These are phyloP conservation scores for Plasmodium knowlesi DNA, from an alignment of 169 alveolate species.

Conservation along the genomic window DNA sequence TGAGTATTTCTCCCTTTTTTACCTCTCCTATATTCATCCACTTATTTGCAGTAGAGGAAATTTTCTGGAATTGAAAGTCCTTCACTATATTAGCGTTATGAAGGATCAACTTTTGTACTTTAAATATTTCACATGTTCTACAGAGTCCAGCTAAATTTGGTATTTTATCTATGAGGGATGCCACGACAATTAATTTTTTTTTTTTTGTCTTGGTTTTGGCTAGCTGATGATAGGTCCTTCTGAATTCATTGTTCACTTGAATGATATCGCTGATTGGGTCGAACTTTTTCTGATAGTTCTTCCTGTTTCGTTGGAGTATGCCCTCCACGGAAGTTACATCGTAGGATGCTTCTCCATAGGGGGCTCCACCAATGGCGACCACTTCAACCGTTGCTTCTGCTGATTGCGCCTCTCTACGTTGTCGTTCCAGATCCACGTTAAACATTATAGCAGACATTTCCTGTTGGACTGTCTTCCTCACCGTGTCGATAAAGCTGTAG, in stretches of 20 bases:
- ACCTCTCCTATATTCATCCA: slow-evolving; percentile 92
- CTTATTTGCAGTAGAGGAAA: slow-evolving; percentile 92
- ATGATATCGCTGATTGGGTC: slow-evolving; percentile 50
- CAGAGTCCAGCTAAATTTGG: slow-evolving; percentile 94
- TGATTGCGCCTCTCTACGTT: background rate
- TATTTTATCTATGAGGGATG: slow-evolving; percentile 89
- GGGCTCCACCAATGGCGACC: background rate
- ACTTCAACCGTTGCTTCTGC: too few relatives aligned
- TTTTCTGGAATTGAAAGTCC: slow-evolving; percentile 85
- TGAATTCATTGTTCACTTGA: slow-evolving; percentile 17
- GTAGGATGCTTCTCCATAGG: background rate
- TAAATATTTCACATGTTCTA: slow-evolving; percentile 92
- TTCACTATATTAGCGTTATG: slow-evolving; percentile 78
- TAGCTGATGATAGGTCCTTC: slow-evolving; percentile 20
- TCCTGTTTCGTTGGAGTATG: background rate
- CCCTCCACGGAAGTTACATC: background rate
- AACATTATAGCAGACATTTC: slow-evolving; percentile 38
- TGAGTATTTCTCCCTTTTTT: slow-evolving; percentile 76
- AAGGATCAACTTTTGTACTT: slow-evolving; percentile 80
- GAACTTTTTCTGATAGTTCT: slow-evolving; percentile 76
- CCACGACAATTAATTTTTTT: slow-evolving; percentile 89
- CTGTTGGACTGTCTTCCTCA: slow-evolving; percentile 35
- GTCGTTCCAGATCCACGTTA: slow-evolving; percentile 27
- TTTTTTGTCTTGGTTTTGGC: slow-evolving; percentile 73
- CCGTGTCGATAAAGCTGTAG: slow-evolving; percentile 16